Percentiles rank a stretch among this genome's conserved stretches.
phyloP scores from a whole-genome alignment of 441 rosid genomes.

The Populus hybrid region DNA sequence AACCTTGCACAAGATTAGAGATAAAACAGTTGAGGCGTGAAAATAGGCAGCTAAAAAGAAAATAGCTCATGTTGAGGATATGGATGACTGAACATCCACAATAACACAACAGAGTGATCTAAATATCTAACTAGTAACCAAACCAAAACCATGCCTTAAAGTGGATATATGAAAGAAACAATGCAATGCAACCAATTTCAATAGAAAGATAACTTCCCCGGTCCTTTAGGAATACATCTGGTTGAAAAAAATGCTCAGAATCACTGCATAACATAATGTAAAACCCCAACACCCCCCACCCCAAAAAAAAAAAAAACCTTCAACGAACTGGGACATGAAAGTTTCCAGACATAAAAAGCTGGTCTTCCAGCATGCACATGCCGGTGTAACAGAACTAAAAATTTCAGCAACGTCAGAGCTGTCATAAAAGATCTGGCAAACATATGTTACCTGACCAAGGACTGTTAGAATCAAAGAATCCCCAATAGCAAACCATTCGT shows the following conservation, averaged over 20 bases:
- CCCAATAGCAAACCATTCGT: constrained; percentile 97
- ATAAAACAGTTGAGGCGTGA: neutral
- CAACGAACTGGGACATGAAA: neutral
- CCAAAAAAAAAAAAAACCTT: too few species aligned
- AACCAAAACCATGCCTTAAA: neutral
- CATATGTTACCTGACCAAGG: constrained; percentile 70
- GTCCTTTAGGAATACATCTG: neutral
- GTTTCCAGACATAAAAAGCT: neutral
- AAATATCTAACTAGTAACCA: neutral
- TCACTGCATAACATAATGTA: neutral
- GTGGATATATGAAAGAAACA: neutral
- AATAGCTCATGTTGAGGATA: neutral
- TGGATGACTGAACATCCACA: neutral
- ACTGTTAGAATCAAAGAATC: constrained; percentile 91
- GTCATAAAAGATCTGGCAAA: neutral
- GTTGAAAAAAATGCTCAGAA: neutral
- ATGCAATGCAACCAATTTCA: neutral
- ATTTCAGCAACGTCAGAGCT: neutral
- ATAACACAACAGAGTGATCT: neutral
- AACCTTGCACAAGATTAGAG: neutral
- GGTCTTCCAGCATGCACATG: neutral
- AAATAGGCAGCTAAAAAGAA: neutral
- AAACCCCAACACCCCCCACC: too few species aligned
- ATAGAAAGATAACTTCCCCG: neutral
- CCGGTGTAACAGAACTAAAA: neutral